Base-by-base conservation (phyloP, 805 yeast species). In the Pichia californica region DNA sequence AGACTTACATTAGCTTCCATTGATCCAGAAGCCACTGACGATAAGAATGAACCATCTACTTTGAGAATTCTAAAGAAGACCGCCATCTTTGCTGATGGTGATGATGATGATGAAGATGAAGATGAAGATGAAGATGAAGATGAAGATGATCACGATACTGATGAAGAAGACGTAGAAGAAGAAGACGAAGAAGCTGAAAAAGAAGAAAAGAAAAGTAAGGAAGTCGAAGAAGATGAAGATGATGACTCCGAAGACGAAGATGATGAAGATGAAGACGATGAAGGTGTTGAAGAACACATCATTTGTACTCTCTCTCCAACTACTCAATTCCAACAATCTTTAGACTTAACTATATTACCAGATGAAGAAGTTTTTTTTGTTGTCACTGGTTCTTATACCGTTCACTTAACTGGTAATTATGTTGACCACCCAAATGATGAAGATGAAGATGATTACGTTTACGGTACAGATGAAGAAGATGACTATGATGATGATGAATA, bases 1-100 rank as follows among this genome's bases (percentile, higher is more conserved):
- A 85, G 95, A 68, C 65, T 91, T 58, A 89, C 98, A 42, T 76
- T 91, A 77, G 99, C 96, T 51, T 95, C 99, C 48, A 74, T 93
- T 58, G 96, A 91, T 68, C 95, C 96, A 50, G 85, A 81, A 59
- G 74, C 94, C 26, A 79, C 77, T 55, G 96, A 88, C 57, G 88
- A 81, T 51, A 78, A 79, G 57, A 79, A 74, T 52, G 81, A 76
- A 55, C 97, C 98, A 53, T 81, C 95, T 27, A 88, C 96, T 56
- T 75, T 93, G 61, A 83, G 95, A 71, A 76, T 91, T 60, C 76
- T 91, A 63, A 88, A 87, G 77, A 81, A 80, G 61, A 71, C 66
- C 36, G 62, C 64, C 23, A 58, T 65, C 51, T 51, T 63, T 40
- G 74, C 69, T 40, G 73, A 67, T 35, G 67, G 61, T n/a, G 66